These are phyloP conservation scores for Nicotiana tabacum DNA, from an alignment of 257 asterid species.

Conservation along the genomic window DNA sequence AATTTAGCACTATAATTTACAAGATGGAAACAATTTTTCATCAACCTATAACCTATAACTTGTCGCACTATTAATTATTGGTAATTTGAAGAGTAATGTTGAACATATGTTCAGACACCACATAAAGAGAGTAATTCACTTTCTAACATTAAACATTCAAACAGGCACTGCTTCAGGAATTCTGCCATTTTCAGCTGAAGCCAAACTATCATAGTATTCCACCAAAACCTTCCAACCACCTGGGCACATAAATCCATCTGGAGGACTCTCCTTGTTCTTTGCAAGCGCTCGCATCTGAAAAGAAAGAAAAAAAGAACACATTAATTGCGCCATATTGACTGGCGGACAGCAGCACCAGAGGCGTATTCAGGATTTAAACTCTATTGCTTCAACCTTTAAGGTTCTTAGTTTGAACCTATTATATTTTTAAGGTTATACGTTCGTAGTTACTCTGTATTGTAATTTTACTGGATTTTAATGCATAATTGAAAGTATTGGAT, in stretches of 20 bases:
- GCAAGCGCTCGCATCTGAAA: conserved; percentile 85
- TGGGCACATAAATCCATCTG: conserved; percentile 96
- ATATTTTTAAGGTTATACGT: no score
- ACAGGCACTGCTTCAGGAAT: conserved; percentile 51
- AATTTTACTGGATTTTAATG: no score
- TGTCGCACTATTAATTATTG: not conserved
- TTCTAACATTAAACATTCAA: conserved; percentile 23
- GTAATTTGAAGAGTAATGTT: not conserved
- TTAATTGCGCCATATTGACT: not conserved
- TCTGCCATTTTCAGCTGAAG: conserved; percentile 49
- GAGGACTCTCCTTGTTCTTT: conserved; percentile 78
- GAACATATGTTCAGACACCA: not conserved
- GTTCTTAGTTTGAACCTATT: no score
- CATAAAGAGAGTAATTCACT: conserved; percentile 1
- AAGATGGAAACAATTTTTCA: not conserved
- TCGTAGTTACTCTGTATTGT: no score
- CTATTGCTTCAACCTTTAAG: no score
- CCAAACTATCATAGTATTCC: conserved; percentile 69
- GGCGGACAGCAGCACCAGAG: not conserved
- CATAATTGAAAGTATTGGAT: no score
- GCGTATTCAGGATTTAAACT: no score
- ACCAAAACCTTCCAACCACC: conserved; percentile 98
- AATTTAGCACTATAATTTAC: not conserved
- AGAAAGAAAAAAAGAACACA: not conserved
- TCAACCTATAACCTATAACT: not conserved